Percentiles rank a stretch among this genome's conserved stretches.
These are phyloP conservation scores for Amoebophrya sp. DNA, from an alignment of 169 alveolate genomes.

Conservation along the genomic window DNA sequence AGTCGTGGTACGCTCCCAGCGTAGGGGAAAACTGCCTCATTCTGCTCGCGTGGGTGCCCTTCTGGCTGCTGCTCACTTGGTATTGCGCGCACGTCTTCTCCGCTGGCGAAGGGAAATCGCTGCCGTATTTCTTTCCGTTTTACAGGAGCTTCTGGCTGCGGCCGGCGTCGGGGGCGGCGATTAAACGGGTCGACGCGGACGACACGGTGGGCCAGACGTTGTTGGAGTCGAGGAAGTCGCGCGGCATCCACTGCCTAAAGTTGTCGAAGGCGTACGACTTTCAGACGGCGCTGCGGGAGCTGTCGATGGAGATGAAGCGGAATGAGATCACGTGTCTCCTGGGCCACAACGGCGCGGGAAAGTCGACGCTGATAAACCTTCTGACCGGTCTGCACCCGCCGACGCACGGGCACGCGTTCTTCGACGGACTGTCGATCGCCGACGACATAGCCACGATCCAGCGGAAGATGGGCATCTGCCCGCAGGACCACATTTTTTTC, in stretches of 20 bases:
- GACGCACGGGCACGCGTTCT: constrained; percentile 49
- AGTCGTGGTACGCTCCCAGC: neutral
- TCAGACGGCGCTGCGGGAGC: neutral
- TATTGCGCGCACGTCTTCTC: neutral
- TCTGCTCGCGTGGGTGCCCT: neutral
- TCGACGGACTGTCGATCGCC: constrained; percentile 46
- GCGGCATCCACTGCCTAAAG: neutral
- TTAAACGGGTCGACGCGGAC: neutral
- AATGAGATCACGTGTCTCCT: constrained; percentile 65
- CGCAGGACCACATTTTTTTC: constrained; percentile 60
- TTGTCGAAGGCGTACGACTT: neutral
- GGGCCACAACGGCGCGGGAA: constrained; percentile 81
- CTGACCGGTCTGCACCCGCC: constrained; percentile 55
- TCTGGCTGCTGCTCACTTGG: neutral
- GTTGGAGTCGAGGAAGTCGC: neutral
- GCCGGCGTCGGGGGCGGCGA: neutral
- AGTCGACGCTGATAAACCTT: constrained; percentile 62
- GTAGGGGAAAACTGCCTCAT: neutral
- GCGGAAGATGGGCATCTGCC: constrained; percentile 57
- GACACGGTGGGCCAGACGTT: neutral
- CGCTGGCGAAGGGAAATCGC: neutral
- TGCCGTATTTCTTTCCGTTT: neutral
- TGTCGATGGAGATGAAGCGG: neutral
- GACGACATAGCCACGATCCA: constrained; percentile 42
- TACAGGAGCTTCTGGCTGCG: neutral